phyloP scores from a whole-genome alignment of 352 stramenopile genomes.

The Globisporangium cystogenes region DNA sequence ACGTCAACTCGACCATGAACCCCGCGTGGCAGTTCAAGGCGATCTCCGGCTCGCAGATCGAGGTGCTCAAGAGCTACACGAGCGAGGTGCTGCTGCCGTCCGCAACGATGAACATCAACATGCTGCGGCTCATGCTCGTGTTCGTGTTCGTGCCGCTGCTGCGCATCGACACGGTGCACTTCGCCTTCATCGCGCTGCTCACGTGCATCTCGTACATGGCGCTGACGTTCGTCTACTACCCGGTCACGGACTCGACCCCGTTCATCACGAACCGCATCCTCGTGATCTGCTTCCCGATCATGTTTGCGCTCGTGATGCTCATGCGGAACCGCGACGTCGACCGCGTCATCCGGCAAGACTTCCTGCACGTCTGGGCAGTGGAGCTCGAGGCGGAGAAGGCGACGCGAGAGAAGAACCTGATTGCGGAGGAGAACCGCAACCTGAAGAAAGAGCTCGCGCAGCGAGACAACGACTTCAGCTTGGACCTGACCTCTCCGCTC shows the following conservation, averaged over 20 bases:
- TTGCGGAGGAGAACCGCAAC: slow-evolving; percentile 77
- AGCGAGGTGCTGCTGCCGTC: slow-evolving; percentile 55
- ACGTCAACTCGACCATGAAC: slow-evolving; percentile 50
- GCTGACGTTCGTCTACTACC: slow-evolving; percentile 62
- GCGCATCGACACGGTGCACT: slow-evolving; percentile 71
- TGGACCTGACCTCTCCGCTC: slow-evolving; percentile 74
- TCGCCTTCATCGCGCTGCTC: slow-evolving; percentile 42
- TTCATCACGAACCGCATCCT: slow-evolving; percentile 70
- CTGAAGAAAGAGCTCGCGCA: slow-evolving; percentile 74
- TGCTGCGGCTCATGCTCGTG: slow-evolving; percentile 70
- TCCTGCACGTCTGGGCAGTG: slow-evolving; percentile 72
- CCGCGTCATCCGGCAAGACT: slow-evolving; percentile 72
- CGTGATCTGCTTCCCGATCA: slow-evolving; percentile 62
- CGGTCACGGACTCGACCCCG: slow-evolving; percentile 39
- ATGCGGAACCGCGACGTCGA: slow-evolving; percentile 71
- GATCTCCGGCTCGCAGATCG: slow-evolving; percentile 38
- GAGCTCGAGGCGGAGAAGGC: slow-evolving; percentile 69
- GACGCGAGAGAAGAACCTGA: slow-evolving; percentile 68
- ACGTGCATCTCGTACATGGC: slow-evolving; percentile 57
- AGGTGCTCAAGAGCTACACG: slow-evolving; percentile 63
- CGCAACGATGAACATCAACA: slow-evolving; percentile 77
- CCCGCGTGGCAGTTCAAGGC: slow-evolving; percentile 52
- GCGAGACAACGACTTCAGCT: slow-evolving; percentile 58
- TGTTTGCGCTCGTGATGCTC: slow-evolving; percentile 65
- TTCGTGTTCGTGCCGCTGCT: slow-evolving; percentile 72